Conservation (phyloP, 2,329 filamentous ascomycete genomes). For the Hymenoscyphus repandus region DNA sequence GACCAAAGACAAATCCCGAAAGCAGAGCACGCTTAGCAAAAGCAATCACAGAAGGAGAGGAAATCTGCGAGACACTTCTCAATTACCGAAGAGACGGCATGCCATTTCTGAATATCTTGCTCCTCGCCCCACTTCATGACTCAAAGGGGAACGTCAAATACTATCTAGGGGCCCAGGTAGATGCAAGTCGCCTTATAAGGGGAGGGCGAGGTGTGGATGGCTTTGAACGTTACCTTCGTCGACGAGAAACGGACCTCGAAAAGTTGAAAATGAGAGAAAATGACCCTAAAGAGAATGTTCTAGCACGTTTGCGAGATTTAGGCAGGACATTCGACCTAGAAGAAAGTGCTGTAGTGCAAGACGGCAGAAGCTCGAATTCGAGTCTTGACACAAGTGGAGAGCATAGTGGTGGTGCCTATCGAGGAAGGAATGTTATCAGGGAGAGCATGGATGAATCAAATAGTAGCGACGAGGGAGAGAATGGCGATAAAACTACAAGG, state of each 20-base stretch:
- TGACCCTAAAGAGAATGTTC: conserved; percentile 1
- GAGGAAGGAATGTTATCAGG: not conserved
- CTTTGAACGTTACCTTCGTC: conserved; percentile 7
- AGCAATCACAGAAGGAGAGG: conserved; percentile 3
- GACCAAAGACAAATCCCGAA: conserved; percentile 74
- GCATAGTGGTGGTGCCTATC: not conserved
- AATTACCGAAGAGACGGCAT: conserved; percentile 15
- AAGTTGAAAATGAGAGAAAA: not conserved
- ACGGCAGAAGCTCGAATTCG: conserved; percentile 52
- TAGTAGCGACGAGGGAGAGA: not conserved
- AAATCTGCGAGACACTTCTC: conserved; percentile 11
- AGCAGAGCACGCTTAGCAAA: conserved; percentile 38
- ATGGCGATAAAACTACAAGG: not conserved
- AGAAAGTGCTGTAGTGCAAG: conserved; percentile 58
- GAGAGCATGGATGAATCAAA: conserved; percentile 4
- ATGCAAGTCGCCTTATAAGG: conserved; percentile 10
- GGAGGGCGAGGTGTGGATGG: conserved; percentile 12
- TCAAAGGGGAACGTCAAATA: conserved; percentile 12
- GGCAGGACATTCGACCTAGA: conserved; percentile 53
- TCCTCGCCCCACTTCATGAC: conserved; percentile 13
- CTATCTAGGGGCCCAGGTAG: conserved; percentile 14
- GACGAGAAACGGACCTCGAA: conserved; percentile 1
- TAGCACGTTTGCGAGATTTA: conserved; percentile 7
- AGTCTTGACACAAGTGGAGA: conserved; percentile 34
- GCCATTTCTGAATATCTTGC: conserved; percentile 12